A percentile compares a stretch with the other conserved stretches of the same genome.
phyloP scores from a whole-genome alignment of 441 rosid genomes.

The Mallotus japonicus region DNA sequence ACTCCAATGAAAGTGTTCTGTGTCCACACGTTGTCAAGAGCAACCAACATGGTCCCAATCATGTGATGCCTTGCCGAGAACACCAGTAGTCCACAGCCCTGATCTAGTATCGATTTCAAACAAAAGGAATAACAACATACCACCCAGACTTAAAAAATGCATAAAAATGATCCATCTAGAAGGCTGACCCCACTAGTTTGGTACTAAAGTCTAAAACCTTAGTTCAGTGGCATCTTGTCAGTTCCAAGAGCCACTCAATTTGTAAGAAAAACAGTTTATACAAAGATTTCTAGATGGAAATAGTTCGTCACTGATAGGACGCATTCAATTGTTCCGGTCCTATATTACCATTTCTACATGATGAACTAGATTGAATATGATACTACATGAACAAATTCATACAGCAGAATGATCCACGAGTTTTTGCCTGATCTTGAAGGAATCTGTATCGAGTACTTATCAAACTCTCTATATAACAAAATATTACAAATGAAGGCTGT shows the following conservation, averaged over 20 bases:
- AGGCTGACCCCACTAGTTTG: background rate
- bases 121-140: conserved; percentile 7
- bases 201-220: no score
- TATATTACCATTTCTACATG: conserved; percentile 28
- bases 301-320: background rate
- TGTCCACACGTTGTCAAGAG: conserved; percentile 27
- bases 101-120: conserved; percentile 1
- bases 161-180: background rate
- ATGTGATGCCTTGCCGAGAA: conserved; percentile 20
- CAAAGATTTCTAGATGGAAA: background rate
- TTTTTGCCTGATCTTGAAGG: conserved; percentile 24
- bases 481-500: conserved; percentile 35
- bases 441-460: conserved; percentile 21
- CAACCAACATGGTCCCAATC: conserved; percentile 26
- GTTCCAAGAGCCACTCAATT: no score
- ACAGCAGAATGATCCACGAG: conserved; percentile 29
- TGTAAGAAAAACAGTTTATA: background rate
- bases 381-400: conserved; percentile 37
- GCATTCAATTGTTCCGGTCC: conserved; percentile 19
- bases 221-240: no score
- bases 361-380: conserved; percentile 21
- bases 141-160: background rate
- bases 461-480: conserved; percentile 28
- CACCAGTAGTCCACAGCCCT: background rate
- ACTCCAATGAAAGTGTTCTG: conserved; percentile 14